These are phyloP conservation scores for Tilletia caries DNA, from an alignment of 1,284 basidiomycete species.

Conservation along the genomic window DNA sequence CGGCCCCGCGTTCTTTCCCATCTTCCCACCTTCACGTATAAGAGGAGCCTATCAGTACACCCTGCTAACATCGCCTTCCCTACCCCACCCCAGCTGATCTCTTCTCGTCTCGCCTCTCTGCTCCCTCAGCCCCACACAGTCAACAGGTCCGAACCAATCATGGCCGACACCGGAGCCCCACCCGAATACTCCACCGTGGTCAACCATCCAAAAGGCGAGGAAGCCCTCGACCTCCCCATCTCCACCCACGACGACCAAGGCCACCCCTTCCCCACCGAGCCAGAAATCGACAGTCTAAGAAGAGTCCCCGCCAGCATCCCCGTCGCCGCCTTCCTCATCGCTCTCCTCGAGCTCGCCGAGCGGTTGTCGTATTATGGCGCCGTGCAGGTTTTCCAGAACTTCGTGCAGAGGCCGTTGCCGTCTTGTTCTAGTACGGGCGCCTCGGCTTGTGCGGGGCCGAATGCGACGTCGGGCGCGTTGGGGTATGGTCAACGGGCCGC, in stretches of 20 bases:
- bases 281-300: constrained; percentile 43
- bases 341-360: constrained; percentile 52
- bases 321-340: constrained; percentile 45
- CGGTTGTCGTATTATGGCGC: constrained; percentile 52
- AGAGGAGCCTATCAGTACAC: too few relatives aligned
- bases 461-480: constrained; percentile 39
- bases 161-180: neutral
- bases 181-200: neutral
- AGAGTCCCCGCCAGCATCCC: constrained; percentile 45
- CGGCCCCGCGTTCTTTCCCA: too few relatives aligned
- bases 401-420: constrained; percentile 43
- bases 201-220: constrained; percentile 5
- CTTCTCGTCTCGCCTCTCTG: too few relatives aligned
- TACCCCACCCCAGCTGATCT: neutral
- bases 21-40: too few relatives aligned
- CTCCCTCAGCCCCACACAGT: too few relatives aligned
- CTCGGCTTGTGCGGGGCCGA: constrained; percentile 21
- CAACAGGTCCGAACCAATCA: too few relatives aligned
- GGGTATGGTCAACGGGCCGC: constrained; percentile 46
- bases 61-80: neutral
- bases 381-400: constrained; percentile 48
- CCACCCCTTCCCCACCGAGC: constrained; percentile 33
- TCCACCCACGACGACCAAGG: constrained; percentile 4
- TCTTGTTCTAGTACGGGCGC: constrained; percentile 36
- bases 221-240: neutral